Percentiles rank a stretch among this genome's conserved stretches.
Evolutionary conservation across 768 basidiomycete species (phyloP).

Genomic region (Saitozyma podzolica): DNA sequence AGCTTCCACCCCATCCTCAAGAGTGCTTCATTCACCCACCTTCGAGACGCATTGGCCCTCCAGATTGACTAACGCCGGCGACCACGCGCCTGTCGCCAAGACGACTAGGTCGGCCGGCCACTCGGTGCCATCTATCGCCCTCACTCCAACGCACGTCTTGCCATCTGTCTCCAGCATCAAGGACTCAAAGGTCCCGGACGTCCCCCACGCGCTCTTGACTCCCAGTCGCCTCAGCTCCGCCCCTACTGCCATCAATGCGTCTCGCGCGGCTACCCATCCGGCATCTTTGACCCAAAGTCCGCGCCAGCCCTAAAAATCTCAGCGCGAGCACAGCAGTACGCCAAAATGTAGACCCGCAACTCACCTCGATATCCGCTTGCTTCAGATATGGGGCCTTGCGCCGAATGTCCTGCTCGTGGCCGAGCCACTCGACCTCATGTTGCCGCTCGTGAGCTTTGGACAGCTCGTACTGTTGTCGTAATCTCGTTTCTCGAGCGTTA

Average conservation of each 20-base stretch:
- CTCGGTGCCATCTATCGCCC: conserved; percentile 37
- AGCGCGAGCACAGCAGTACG: neutral
- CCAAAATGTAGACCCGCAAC: neutral
- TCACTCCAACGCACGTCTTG: conserved; percentile 33
- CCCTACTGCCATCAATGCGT: conserved; percentile 45
- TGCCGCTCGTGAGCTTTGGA: conserved; percentile 6
- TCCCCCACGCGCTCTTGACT: conserved; percentile 39
- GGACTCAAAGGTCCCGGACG: conserved; percentile 39
- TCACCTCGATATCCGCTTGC: conserved; percentile 18
- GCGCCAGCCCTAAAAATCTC: conserved; percentile 36
- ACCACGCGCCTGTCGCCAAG: conserved; percentile 50
- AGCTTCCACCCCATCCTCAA: too few species aligned
- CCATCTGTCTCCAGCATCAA: conserved; percentile 31
- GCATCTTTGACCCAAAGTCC: conserved; percentile 33
- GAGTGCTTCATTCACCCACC: too few species aligned
- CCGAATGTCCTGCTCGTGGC: conserved; percentile 27
- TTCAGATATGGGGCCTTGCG: conserved; percentile 30
- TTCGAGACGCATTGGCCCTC: conserved; percentile 41
- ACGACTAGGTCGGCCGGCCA: conserved; percentile 44
- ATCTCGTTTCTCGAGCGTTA: too few species aligned
- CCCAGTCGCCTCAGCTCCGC: conserved; percentile 32
- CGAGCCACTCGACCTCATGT: conserved; percentile 33
- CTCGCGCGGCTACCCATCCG: conserved; percentile 49
- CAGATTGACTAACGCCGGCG: conserved; percentile 42
- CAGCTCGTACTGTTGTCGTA: too few species aligned